phyloP scores from a whole-genome alignment of 23 red algal genomes.

The Gracilariopsis chorda region DNA sequence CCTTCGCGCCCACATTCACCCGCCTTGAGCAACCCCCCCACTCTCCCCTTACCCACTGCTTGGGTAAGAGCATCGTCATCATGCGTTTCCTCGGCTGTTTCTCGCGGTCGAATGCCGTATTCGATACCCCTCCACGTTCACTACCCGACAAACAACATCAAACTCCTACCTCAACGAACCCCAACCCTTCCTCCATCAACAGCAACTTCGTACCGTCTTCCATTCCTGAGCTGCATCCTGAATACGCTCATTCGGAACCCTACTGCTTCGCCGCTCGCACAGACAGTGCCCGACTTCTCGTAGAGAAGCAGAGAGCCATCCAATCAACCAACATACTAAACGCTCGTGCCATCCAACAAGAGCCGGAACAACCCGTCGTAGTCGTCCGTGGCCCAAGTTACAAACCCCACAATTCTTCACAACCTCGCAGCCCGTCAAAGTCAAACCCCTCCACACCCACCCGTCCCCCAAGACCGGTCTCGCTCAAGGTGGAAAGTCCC shows the following conservation, averaged over 20 bases:
- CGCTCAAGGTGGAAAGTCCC: constrained; percentile 45
- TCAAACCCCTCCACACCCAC: background rate
- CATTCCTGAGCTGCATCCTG: constrained; percentile 63
- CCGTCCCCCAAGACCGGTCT: background rate
- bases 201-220: constrained; percentile 39
- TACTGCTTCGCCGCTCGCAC: constrained; percentile 60
- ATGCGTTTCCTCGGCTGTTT: constrained; percentile 2
- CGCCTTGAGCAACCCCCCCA: no score
- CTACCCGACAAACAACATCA: no score
- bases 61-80: background rate
- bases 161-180: background rate
- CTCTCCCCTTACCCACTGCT: no score
- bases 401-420: background rate
- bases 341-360: background rate
- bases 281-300: constrained; percentile 43
- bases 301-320: constrained; percentile 17
- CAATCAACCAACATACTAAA: background rate
- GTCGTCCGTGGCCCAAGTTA: constrained; percentile 54
- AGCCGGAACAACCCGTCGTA: background rate
- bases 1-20: no score
- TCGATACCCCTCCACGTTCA: background rate
- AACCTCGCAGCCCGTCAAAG: background rate
- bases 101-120: constrained; percentile 5
- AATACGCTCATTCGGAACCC: constrained; percentile 65
- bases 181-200: background rate